Conservation (phyloP, 306 rosid genomes). For the Carpinus fangiana region DNA sequence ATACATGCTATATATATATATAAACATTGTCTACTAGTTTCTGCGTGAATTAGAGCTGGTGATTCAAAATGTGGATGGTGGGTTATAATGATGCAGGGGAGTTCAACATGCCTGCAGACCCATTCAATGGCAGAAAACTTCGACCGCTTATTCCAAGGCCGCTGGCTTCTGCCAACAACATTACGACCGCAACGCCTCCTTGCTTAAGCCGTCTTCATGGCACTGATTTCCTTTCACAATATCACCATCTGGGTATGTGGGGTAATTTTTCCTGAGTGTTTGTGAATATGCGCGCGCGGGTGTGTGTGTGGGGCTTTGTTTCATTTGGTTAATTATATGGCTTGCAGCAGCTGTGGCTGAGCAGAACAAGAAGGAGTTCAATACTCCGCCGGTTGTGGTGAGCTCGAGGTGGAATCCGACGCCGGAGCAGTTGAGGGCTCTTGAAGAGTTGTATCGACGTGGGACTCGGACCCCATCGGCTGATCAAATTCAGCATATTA, state of each 20-base stretch:
- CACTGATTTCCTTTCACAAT: conserved; percentile 55
- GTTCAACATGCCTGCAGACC: conserved; percentile 57
- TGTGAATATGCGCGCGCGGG: neutral
- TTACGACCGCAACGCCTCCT: conserved; percentile 41
- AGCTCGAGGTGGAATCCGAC: conserved; percentile 99
- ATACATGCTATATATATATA: no score
- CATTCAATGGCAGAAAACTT: conserved; percentile 64
- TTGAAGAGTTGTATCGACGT: conserved; percentile 74
- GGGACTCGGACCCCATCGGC: conserved; percentile 96
- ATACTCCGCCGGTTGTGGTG: conserved; percentile 54
- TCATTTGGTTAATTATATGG: neutral
- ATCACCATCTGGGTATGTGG: conserved; percentile 62
- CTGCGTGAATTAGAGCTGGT: no score
- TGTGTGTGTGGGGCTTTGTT: neutral
- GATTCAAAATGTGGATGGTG: conserved; percentile 71
- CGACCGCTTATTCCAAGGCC: conserved; percentile 80
- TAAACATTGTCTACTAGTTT: no score
- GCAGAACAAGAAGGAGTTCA: conserved; percentile 60
- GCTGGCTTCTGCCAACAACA: conserved; percentile 39
- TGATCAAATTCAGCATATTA: conserved; percentile 88
- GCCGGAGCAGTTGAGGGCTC: conserved; percentile 76
- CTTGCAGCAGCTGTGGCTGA: conserved; percentile 40
- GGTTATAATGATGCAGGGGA: conserved; percentile 67
- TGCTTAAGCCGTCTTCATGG: conserved; percentile 43
- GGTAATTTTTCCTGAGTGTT: neutral